A percentile compares a stretch with the other conserved stretches of the same genome.
phyloP scores from a whole-genome alignment of 2,329 filamentous ascomycete species.

The Fusarium proliferatum region DNA sequence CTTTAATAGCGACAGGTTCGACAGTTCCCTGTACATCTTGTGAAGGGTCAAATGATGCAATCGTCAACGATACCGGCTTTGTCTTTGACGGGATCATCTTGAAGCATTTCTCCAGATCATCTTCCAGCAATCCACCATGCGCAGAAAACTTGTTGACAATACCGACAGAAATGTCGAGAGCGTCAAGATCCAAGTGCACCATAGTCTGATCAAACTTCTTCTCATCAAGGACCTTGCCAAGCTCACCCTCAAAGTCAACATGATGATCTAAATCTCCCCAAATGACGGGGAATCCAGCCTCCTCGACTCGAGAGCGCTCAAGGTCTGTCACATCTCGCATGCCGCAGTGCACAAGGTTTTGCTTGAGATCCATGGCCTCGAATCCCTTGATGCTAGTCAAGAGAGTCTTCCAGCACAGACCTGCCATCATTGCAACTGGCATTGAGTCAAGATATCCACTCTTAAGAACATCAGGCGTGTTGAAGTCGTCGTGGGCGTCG shows the following conservation, averaged over 20 bases:
- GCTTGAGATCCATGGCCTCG: slow-evolving; percentile 14
- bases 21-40: slow-evolving; percentile 31
- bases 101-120: slow-evolving; percentile 39
- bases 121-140: slow-evolving; percentile 47
- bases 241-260: slow-evolving; percentile 27
- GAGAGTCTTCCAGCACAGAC: slow-evolving; percentile 41
- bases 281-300: slow-evolving; percentile 45
- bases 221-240: slow-evolving; percentile 18
- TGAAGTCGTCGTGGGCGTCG: slow-evolving; percentile 57
- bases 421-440: slow-evolving; percentile 43
- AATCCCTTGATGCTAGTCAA: slow-evolving; percentile 38
- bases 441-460: slow-evolving; percentile 47
- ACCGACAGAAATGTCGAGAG: slow-evolving; percentile 49
- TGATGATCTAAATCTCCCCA: slow-evolving; percentile 41
- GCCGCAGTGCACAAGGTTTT: slow-evolving; percentile 1
- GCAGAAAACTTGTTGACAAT: slow-evolving; percentile 52
- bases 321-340: slow-evolving; percentile 13
- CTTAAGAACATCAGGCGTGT: slow-evolving; percentile 41
- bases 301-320: slow-evolving; percentile 33
- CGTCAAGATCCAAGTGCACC: slow-evolving; percentile 52
- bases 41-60: slow-evolving; percentile 41
- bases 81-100: slow-evolving; percentile 21
- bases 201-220: slow-evolving; percentile 34
- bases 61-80: slow-evolving; percentile 17
- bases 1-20: slow-evolving; percentile 30